These are phyloP conservation scores for Aechmea fasciata DNA, from an alignment of 176 grass and related monocot species.

Conservation along the genomic window DNA sequence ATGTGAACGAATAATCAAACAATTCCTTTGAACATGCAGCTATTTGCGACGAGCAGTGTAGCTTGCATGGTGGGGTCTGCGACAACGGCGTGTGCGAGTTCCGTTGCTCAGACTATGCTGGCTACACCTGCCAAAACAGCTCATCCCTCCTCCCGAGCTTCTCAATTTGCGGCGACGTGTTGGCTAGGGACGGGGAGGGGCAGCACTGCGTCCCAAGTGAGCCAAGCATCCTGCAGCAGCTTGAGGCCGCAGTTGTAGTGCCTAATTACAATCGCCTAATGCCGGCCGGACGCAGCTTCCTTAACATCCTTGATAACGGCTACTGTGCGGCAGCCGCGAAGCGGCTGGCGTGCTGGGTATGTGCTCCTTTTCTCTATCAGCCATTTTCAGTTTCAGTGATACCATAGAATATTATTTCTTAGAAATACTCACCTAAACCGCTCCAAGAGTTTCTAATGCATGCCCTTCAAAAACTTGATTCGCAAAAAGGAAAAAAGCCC, in stretches of 20 bases:
- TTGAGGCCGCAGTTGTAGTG: slow-evolving; percentile 83
- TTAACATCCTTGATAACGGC: slow-evolving; percentile 89
- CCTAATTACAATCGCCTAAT: slow-evolving; percentile 98
- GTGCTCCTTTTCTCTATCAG: background rate
- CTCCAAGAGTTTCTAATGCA: background rate
- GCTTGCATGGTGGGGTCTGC: slow-evolving; percentile 96
- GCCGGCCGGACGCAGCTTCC: slow-evolving; percentile 64
- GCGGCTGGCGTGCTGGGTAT: slow-evolving; percentile 95
- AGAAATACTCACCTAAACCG: background rate
- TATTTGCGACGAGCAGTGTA: slow-evolving; percentile 96
- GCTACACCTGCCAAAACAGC: slow-evolving; percentile 97
- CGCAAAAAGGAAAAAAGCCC: no score
- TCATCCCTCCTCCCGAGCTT: slow-evolving; percentile 67
- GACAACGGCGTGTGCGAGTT: slow-evolving; percentile 98
- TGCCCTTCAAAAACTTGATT: no score
- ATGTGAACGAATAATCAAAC: background rate
- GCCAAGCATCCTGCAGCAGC: slow-evolving; percentile 84
- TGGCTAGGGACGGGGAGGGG: slow-evolving; percentile 65
- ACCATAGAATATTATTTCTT: background rate
- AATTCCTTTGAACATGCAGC: slow-evolving; percentile 43
- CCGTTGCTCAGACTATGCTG: slow-evolving; percentile 96
- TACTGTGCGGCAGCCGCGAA: slow-evolving; percentile 92
- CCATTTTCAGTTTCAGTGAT: background rate
- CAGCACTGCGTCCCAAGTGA: slow-evolving; percentile 97
- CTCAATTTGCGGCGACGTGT: slow-evolving; percentile 90